These are phyloP conservation scores for Alnus rubra DNA, from an alignment of 306 rosid species.

Conservation along the genomic window DNA sequence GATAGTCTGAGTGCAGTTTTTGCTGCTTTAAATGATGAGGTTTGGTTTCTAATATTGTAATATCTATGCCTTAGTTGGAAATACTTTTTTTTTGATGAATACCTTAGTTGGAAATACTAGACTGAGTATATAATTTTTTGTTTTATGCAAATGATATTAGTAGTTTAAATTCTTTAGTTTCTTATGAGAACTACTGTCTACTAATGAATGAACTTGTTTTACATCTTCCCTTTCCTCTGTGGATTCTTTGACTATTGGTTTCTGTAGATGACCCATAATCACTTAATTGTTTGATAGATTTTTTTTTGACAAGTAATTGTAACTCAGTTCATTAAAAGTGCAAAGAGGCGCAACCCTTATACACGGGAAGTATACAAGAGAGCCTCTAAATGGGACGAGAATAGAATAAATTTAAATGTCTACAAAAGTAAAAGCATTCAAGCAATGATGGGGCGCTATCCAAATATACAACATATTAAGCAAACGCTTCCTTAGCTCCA, in stretches of 20 bases:
- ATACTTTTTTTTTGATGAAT: background rate
- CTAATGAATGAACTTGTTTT: background rate
- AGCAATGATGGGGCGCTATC: too few species aligned
- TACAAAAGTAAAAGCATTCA: too few species aligned
- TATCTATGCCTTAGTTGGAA: background rate
- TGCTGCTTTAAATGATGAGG: constrained; percentile 98
- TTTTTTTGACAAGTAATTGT: too few species aligned
- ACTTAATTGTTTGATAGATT: background rate
- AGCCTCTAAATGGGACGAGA: too few species aligned
- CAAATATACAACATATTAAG: too few species aligned
- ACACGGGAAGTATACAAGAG: too few species aligned
- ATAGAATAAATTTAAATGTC: too few species aligned
- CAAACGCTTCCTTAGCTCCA: too few species aligned
- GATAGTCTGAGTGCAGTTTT: constrained; percentile 90
- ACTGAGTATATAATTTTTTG: constrained; percentile 6
- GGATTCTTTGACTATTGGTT: background rate
- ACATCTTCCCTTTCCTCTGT: background rate
- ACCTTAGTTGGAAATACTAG: background rate
- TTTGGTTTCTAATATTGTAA: constrained; percentile 7
- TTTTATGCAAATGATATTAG: constrained; percentile 3
- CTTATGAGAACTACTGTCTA: background rate
- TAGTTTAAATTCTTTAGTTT: background rate
- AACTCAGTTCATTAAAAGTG: too few species aligned
- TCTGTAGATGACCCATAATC: background rate
- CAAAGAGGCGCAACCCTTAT: too few species aligned